Percentiles rank a stretch among this genome's conserved stretches.
phyloP scores from a whole-genome alignment of 495 filamentous ascomycete species.

The Penicillium subrubescens region DNA sequence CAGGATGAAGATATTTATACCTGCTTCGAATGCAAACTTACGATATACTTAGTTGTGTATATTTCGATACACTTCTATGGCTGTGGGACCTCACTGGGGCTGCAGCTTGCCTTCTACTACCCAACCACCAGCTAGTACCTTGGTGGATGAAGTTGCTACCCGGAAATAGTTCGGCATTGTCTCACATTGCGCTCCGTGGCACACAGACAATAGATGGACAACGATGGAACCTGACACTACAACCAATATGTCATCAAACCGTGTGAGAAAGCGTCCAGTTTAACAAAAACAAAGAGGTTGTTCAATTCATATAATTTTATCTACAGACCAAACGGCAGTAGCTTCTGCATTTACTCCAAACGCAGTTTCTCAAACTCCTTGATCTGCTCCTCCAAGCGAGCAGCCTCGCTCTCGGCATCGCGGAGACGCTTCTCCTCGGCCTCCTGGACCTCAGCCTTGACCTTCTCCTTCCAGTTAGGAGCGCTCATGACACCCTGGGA shows the following conservation, averaged over 20 bases:
- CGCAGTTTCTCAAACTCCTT: slow-evolving; percentile 52
- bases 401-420: slow-evolving; percentile 58
- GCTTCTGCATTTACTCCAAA: slow-evolving; percentile 37
- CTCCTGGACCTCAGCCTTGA: slow-evolving; percentile 58
- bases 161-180: neutral
- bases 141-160: neutral
- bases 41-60: neutral
- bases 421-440: slow-evolving; percentile 59
- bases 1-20: neutral
- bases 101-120: neutral
- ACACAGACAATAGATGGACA: neutral
- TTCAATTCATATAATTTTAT: slow-evolving; percentile 21
- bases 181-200: neutral
- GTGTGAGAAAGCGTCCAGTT: neutral
- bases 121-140: neutral
- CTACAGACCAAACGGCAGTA: neutral
- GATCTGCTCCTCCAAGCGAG: slow-evolving; percentile 56
- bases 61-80: neutral
- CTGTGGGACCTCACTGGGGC: neutral
- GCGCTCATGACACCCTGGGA: slow-evolving; percentile 38
- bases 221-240: neutral
- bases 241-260: neutral
- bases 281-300: neutral
- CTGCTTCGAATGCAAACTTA: neutral
- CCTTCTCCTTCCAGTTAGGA: slow-evolving; percentile 48